Evolutionary conservation across 2,329 filamentous ascomycete species (phyloP), one percentile per base, ranked within the genome.

Genomic region (Neonectria ditissima): DNA sequence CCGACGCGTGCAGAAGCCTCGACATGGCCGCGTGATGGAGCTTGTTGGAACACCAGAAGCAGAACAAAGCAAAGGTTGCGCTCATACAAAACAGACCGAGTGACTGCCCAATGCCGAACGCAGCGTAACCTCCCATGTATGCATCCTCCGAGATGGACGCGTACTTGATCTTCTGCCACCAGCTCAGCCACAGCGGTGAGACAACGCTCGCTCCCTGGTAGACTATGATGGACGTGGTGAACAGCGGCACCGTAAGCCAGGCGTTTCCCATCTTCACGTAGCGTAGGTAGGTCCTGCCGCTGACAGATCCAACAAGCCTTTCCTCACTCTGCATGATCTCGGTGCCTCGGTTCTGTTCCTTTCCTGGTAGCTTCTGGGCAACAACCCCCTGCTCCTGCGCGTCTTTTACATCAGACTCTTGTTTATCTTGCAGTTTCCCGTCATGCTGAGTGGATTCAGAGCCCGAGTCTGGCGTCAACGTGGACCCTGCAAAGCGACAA

Each of bases 181-280:
- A 92, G 4, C 88, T 43, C 32, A 54, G 34, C 51, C 51, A 92
- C 64, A 92, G 75, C 62, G 86, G 88, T 11, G 88, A 90, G 66
- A 84, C 82, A 54, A 91, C 88, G 66, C 89, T 91, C 50, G 86
- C 82, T 18, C 86, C 86, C 72, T 91, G 89, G 2, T 85, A 84
- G 37, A 89, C 70, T 30, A 85, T 75, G 14, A 91, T 81, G 56
- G 70, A 54, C 2, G 88, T 74, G 44, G 85, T 57, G 4, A 90
- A 69, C 4, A 90, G 79, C 11, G 86, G 71, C 0, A 89, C 82
- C 6, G 85, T 87, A 47, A 87, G 80, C 68, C 84, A 80, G 32
- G 87, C 79, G 8, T 85, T 86, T n/a, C 87, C 87, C 22, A 86
- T 84, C 32, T 87, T 77, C 69, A 91, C 83, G 71, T 91, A 91